These are phyloP conservation scores for Ensete glaucum DNA, from an alignment of 176 grass and related monocot species.

Conservation along the genomic window DNA sequence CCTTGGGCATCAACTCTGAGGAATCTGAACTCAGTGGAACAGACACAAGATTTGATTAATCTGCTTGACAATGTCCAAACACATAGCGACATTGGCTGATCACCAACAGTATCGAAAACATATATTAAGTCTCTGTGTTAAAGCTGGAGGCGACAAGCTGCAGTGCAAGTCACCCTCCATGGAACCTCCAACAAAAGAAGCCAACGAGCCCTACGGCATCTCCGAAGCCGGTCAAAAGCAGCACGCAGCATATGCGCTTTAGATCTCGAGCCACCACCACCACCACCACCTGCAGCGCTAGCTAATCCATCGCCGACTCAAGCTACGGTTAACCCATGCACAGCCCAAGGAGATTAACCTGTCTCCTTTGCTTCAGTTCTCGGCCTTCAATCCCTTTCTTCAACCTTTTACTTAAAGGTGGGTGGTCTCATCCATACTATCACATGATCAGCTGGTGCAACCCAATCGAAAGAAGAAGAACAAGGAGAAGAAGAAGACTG, in stretches of 20 bases:
- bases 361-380: background rate
- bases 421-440: too few relatives aligned
- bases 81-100: background rate
- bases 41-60: too few relatives aligned
- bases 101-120: background rate
- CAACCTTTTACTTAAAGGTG: background rate
- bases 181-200: background rate
- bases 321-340: background rate
- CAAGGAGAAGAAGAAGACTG: too few relatives aligned
- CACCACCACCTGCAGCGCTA: background rate
- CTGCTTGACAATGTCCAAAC: background rate
- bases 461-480: too few relatives aligned
- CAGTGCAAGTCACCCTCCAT: background rate
- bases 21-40: too few relatives aligned
- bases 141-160: background rate
- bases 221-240: constrained; percentile 7
- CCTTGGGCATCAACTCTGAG: too few relatives aligned
- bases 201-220: constrained; percentile 3
- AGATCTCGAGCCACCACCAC: background rate
- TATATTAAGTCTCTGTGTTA: background rate
- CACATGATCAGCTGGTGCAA: too few relatives aligned
- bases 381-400: background rate
- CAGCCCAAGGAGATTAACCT: too few relatives aligned
- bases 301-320: background rate
- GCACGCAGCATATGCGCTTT: background rate